Conservation (phyloP, 306 rosid species). For the Senna siamea region DNA sequence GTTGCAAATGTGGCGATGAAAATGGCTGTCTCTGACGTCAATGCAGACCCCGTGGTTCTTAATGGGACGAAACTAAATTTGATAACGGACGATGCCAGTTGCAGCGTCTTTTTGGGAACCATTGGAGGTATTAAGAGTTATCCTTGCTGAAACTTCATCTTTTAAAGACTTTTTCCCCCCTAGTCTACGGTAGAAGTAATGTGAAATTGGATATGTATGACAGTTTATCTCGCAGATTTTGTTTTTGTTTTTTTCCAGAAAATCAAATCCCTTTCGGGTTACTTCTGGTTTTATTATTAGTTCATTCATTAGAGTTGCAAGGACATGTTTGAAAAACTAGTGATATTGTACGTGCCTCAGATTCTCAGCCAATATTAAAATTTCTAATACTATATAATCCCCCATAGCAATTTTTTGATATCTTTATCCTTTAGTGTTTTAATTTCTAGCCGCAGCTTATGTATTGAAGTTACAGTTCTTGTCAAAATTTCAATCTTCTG, state of each 20-base stretch:
- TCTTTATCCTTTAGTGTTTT: constrained; percentile 7
- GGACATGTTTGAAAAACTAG: constrained; percentile 9
- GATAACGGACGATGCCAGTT: constrained; percentile 56
- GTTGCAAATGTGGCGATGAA: constrained; percentile 70
- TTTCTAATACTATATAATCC: too few species aligned
- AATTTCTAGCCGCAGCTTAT: constrained; percentile 15
- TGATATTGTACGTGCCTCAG: not conserved
- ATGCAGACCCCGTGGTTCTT: constrained; percentile 68
- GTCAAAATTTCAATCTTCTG: constrained; percentile 28
- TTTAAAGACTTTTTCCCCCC: constrained; percentile 1
- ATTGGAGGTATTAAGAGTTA: constrained; percentile 90
- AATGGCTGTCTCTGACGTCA: constrained; percentile 78
- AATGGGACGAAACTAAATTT: constrained; percentile 60
- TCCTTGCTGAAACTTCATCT: too few species aligned
- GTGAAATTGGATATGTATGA: too few species aligned
- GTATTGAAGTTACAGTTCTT: constrained; percentile 28
- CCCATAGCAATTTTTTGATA: not conserved
- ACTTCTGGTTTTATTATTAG: constrained; percentile 11
- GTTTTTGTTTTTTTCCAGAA: too few species aligned
- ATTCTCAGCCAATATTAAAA: not conserved
- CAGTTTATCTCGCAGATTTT: too few species aligned
- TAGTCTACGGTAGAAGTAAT: constrained; percentile 5
- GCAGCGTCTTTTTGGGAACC: constrained; percentile 78
- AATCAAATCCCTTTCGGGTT: constrained; percentile 24
- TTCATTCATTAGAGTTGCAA: constrained; percentile 25